Percentiles rank a stretch among this genome's conserved stretches.
phyloP scores from a whole-genome alignment of 148 eudicot species.

The Persicaria tinctoria region DNA sequence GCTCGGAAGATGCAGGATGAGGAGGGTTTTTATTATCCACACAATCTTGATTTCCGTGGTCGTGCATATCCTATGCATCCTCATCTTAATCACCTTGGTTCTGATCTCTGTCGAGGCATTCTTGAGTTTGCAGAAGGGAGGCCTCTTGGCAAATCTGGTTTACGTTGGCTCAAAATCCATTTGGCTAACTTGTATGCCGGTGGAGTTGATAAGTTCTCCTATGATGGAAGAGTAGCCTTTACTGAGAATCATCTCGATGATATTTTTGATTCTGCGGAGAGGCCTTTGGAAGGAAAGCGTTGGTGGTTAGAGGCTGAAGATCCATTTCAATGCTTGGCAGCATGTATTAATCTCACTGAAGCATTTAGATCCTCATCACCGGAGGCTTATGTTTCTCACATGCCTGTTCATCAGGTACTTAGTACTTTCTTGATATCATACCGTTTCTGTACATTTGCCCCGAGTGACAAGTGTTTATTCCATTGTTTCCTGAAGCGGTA shows the following conservation, averaged over 20 bases:
- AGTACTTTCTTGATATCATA: not conserved
- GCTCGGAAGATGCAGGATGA: conserved; percentile 89
- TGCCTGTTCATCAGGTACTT: conserved; percentile 81
- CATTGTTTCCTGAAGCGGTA: not conserved
- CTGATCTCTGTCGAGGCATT: conserved; percentile 86
- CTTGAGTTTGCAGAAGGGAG: conserved; percentile 90
- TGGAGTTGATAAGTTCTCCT: conserved; percentile 75
- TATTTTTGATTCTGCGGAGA: conserved; percentile 83
- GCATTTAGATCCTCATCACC: conserved; percentile 81
- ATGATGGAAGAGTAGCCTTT: conserved; percentile 63
- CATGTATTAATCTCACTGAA: conserved; percentile 66
- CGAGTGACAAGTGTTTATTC: not conserved
- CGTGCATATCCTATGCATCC: conserved; percentile 99
- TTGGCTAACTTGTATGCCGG: conserved; percentile 77
- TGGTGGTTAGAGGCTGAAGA: conserved; percentile 97
- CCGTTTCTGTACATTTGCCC: too few species aligned
- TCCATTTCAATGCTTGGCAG: conserved; percentile 85
- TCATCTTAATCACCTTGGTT: conserved; percentile 89
- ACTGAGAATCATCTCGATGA: conserved; percentile 67
- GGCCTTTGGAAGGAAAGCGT: conserved; percentile 81
- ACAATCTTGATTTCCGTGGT: conserved; percentile 94
- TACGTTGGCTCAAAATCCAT: conserved; percentile 77
- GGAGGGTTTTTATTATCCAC: conserved; percentile 85
- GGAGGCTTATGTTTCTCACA: conserved; percentile 59
- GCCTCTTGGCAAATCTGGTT: conserved; percentile 66